These are phyloP conservation scores for Calonectria henricotiae DNA, from an alignment of 2,329 filamentous ascomycete genomes.

Conservation along the genomic window DNA sequence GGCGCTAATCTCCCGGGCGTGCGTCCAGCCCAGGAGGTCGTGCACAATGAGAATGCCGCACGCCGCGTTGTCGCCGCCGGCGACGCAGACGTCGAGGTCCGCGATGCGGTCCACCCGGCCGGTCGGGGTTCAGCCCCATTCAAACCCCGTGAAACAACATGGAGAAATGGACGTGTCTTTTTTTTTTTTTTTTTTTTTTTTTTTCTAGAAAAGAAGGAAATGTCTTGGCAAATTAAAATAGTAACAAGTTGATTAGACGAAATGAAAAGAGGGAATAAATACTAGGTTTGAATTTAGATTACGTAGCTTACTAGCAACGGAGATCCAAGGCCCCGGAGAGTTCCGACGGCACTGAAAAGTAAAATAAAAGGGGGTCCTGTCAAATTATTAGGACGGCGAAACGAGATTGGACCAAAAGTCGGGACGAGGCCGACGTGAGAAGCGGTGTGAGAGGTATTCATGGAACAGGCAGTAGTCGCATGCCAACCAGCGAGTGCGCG, in stretches of 20 bases:
- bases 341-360: not conserved
- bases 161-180: conserved; percentile 33
- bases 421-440: not conserved
- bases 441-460: conserved; percentile 13
- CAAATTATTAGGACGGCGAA: not conserved
- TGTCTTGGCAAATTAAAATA: not conserved
- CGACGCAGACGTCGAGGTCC: conserved; percentile 57
- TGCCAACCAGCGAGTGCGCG: not conserved
- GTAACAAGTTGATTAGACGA: not conserved
- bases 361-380: not conserved
- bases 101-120: conserved; percentile 57
- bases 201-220: not conserved
- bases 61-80: conserved; percentile 55
- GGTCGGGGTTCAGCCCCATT: conserved; percentile 60
- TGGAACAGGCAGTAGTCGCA: not conserved
- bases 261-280: not conserved
- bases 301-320: too few relatives aligned
- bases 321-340: not conserved
- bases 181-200: not conserved
- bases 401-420: not conserved
- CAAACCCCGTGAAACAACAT: conserved; percentile 59
- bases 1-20: conserved; percentile 61
- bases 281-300: not conserved
- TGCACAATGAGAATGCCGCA: conserved; percentile 59
- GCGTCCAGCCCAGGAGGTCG: conserved; percentile 64